These are phyloP conservation scores for Ephemerocybe angulata DNA, from an alignment of 768 basidiomycete species.

Conservation along the genomic window DNA sequence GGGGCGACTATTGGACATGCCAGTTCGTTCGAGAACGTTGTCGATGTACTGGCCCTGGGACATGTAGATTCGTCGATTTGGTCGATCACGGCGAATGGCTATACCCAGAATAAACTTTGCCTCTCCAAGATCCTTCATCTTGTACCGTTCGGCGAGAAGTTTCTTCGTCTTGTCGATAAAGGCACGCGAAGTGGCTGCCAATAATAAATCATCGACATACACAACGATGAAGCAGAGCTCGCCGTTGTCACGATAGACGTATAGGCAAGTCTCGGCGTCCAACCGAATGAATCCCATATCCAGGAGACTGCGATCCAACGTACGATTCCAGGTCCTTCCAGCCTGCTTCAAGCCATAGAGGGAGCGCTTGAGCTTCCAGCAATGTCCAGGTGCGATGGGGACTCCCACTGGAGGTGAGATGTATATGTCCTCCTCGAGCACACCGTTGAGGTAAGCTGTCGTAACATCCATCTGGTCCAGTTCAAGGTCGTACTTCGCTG, in stretches of 20 bases:
- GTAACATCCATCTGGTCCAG: constrained; percentile 20
- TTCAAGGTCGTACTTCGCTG: constrained; percentile 15
- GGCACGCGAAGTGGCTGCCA: constrained; percentile 5
- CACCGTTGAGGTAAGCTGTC: constrained; percentile 18
- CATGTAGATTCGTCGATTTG: too few species aligned
- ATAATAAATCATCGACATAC: constrained; percentile 9
- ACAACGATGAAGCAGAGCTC: constrained; percentile 10
- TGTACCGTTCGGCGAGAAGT: constrained; percentile 6
- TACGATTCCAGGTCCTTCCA: constrained; percentile 8
- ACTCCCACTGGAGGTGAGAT: constrained; percentile 11
- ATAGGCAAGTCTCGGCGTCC: constrained; percentile 10
- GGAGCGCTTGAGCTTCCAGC: constrained; percentile 14
- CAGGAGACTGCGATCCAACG: constrained; percentile 10
- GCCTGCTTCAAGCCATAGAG: constrained; percentile 19
- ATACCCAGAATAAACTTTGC: constrained; percentile 10
- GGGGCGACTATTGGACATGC: too few species aligned
- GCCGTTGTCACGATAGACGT: constrained; percentile 3
- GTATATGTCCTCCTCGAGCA: constrained; percentile 17
- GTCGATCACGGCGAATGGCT: constrained; percentile 6
- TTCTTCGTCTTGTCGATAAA: constrained; percentile 10
- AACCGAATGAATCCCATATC: constrained; percentile 8
- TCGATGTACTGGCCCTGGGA: too few species aligned
- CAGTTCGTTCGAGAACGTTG: too few species aligned
- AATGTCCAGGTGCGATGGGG: constrained; percentile 4
- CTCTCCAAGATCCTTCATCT: constrained; percentile 11